Percentiles rank a stretch among this genome's conserved stretches.
phyloP scores from a whole-genome alignment of 2,329 filamentous ascomycete genomes.

The Colletotrichum chlorophyti region DNA sequence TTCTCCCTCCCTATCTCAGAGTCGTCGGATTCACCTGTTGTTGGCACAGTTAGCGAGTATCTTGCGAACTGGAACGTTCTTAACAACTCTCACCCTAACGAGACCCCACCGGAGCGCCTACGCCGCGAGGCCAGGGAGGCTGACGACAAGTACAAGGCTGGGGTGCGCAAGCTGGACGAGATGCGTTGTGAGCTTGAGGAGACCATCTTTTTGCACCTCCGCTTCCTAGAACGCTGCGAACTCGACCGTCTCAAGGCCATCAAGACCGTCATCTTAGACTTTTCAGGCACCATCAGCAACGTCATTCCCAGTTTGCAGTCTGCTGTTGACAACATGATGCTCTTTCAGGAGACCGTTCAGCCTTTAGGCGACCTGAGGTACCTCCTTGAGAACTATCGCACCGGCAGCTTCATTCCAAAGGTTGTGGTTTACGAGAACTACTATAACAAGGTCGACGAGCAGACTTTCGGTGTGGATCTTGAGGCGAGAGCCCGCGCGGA shows the following conservation, averaged over 20 bases:
- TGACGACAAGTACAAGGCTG: slow-evolving; percentile 91
- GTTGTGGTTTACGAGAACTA: slow-evolving; percentile 98
- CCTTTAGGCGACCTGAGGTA: slow-evolving; percentile 89
- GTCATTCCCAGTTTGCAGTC: slow-evolving; percentile 96
- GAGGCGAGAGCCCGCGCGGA: slow-evolving; percentile 92
- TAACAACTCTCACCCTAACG: slow-evolving; percentile 89
- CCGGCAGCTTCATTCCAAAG: slow-evolving; percentile 87
- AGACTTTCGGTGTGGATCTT: slow-evolving; percentile 98
- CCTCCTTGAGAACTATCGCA: slow-evolving; percentile 95
- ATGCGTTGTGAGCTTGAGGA: slow-evolving; percentile 95
- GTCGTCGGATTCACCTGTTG: slow-evolving; percentile 74
- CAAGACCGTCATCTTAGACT: slow-evolving; percentile 97
- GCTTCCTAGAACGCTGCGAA: slow-evolving; percentile 97
- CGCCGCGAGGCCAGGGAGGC: slow-evolving; percentile 88
- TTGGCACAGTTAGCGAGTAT: slow-evolving; percentile 86
- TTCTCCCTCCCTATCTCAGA: slow-evolving; percentile 72
- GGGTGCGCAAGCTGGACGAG: slow-evolving; percentile 85
- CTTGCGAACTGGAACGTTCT: slow-evolving; percentile 92
- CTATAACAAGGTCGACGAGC: slow-evolving; percentile 96
- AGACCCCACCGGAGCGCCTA: slow-evolving; percentile 86
- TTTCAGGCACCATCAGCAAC: slow-evolving; percentile 96
- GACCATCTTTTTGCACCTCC: slow-evolving; percentile 88
- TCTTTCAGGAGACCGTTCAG: slow-evolving; percentile 99
- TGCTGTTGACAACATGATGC: slow-evolving; percentile 97
- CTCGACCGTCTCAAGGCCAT: slow-evolving; percentile 95